Base-by-base conservation (phyloP, 2,329 filamentous ascomycete genomes). In the Fusarium anthophilum region DNA sequence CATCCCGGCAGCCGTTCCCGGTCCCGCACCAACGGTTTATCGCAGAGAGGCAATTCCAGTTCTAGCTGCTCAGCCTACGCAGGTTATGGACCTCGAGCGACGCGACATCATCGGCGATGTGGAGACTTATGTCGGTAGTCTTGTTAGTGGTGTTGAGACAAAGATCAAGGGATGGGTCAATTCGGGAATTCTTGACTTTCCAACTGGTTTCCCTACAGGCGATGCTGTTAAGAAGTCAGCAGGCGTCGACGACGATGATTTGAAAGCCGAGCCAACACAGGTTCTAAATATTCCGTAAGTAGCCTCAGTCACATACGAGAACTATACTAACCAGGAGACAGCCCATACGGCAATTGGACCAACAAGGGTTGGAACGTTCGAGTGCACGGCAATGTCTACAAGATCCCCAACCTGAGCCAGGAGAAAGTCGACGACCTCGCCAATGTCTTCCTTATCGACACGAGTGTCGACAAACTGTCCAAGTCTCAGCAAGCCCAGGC, bases 311-410 rank as follows among this genome's bases (percentile, higher is more conserved):
- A 8, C 17, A 17, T 35, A 3, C 18, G 8, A 10, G 9, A 30
- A 35, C 24, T 12, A 18, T 12, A 5, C 35, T 69, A 47, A 63
- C 66, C 30, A 26, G n/a, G 43, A 53, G 13, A 59, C 58, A 87
- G 85, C n/a, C 85, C 85, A 17, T 92, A 92, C 74, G 93, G 87
- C n/a, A 95, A 95, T 73, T 95, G 92, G 90, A 95, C 93, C 3
- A 86, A 91, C n/a, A 82, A 90, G 66, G 92, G 92, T 39, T 95
- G 93, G 93, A 94, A 91, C 71, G 87, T 95, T 8, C 88, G 92
- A 35, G 89, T 95, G 71, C 93, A 93, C 74, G 93, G 93, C 75
- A 94, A 94, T 77, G 91, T 95, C n/a, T 95, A 91, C 86, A 95
- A 94, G 81, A 88, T 92, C 70, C 93, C 93, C 4, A 89, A 93